Evolutionary conservation across 1,139 yeast species (phyloP), one percentile per base, ranked within the genome.

Genomic region (Kodamaea fungicola): DNA sequence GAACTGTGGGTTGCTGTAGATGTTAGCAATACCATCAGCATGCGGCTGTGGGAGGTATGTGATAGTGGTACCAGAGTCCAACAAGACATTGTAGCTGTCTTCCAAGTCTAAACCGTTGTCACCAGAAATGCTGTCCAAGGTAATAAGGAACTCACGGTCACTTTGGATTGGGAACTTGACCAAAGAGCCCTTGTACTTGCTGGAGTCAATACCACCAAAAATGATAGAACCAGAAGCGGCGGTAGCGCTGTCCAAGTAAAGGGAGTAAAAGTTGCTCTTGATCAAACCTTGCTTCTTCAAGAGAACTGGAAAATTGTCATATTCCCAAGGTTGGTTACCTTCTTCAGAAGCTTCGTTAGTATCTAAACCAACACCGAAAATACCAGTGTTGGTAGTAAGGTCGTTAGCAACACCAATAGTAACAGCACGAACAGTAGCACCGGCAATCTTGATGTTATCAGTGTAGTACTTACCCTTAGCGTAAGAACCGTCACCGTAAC

Each of bases 31-130:
- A 3, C 55, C 43, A 3, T 52, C 49, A 9, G 76, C 57, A 21
- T 74, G 49, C n/a, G 46, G 52, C 1, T 49, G 35, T 13, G 87
- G 84, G 2, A 80, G 55, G 45, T 71, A 73, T 4, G 83, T 67
- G 34, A 78, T 57, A 2, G 89, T 77, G 7, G 89, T 75, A 32
- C 92, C 92, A 2, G 87, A 75, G 57, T 83, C 92, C 30, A 83
- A 58, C 32, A 79, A 55, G 3, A 80, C 84, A 1, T 76, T 62
- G 34, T 28, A 12, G 24, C 34, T 23, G 9, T 31, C 28, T 6
- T 43, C 32, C 2, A 30, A 8, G 12, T 32, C 26, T 26, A 28
- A 30, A 12, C 22, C 22, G 22, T 23, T 23, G n/a, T 23, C 28
- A 19, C 32, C 24, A 10, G 33, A 29, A 8, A 28, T 22, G 3